Base-by-base conservation (phyloP, 148 eudicot species). In the Gaultheria prostrata region DNA sequence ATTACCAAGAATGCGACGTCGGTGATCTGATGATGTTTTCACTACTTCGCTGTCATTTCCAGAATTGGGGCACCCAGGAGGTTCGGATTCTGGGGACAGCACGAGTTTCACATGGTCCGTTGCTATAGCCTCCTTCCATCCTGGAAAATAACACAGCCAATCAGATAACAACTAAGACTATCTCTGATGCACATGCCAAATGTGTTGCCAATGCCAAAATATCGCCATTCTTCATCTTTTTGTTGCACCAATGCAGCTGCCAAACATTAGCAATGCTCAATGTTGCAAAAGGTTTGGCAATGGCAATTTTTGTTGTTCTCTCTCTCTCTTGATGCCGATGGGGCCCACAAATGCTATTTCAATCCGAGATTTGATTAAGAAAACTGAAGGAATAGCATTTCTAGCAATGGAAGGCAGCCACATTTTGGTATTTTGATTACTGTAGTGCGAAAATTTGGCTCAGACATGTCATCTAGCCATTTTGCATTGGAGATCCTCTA, bases 61-160 rank as follows among this genome's bases (percentile, higher is more conserved):
- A 32, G n/a, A 57, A 46, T 86, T 87, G 6, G 80, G 49, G 79
- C 78, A 56, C 71, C 82, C 89, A 4, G 88, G 91, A 80, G 85
- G 79, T 35, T 86, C 86, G 28, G 86, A 77, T 72, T 85, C 91
- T 5, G 89, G 61, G 26, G 90, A 71, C 28, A 93, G 89, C 77
- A 86, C 90, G 77, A 95, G 82, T 79, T 82, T 87, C 86, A 93
- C 89, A 85, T 94, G 95, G 67, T 93, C 91, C 71, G 89, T 87
- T 32, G 92, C 76, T 46, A 92, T 85, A n/a, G 93, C 94, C 87
- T 96, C 95, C 87, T 93, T 91, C 98, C 98, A 96, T 76, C 98
- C 98, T 96, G 78, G 83, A 90, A 18, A 35, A 43, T 73, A 50
- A 30, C 70, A 56, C 74, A 33, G 35, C 59, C 50, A 48, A 82